Percentiles rank a stretch among this genome's conserved stretches.
Conservation (phyloP, 2,329 filamentous ascomycete species). For the Sclerotiophoma versabilis region DNA sequence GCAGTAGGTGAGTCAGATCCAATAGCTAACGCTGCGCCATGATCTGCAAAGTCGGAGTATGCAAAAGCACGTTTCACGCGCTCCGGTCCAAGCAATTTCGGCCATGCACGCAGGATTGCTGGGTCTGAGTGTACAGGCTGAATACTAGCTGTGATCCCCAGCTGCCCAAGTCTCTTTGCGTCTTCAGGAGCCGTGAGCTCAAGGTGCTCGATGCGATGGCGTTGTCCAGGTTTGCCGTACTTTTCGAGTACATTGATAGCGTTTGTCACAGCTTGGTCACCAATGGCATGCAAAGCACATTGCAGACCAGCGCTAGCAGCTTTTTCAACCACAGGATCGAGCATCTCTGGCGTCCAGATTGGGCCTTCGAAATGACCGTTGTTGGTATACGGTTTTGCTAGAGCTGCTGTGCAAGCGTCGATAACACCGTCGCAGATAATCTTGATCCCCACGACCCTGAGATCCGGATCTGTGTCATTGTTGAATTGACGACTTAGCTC, state of each 20-base stretch:
- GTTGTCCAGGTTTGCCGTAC: constrained; percentile 53
- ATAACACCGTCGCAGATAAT: constrained; percentile 71
- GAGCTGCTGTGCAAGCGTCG: constrained; percentile 69
- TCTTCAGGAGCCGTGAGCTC: constrained; percentile 65
- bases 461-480: constrained; percentile 54
- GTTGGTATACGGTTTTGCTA: constrained; percentile 64
- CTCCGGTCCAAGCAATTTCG: constrained; percentile 61
- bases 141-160: constrained; percentile 82
- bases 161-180: constrained; percentile 61
- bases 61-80: constrained; percentile 67
- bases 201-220: constrained; percentile 71
- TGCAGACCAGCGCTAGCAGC: constrained; percentile 64
- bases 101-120: constrained; percentile 68
- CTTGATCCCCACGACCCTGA: constrained; percentile 67
- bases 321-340: constrained; percentile 62
- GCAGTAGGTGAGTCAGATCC: constrained; percentile 68
- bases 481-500: constrained; percentile 58
- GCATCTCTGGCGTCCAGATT: constrained; percentile 62
- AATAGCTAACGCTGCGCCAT: constrained; percentile 63
- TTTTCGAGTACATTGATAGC: constrained; percentile 64
- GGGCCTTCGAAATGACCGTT: constrained; percentile 58
- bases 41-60: constrained; percentile 66
- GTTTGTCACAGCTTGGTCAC: constrained; percentile 64
- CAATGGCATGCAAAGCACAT: constrained; percentile 70
- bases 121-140: constrained; percentile 92